Evolutionary conservation across 1,284 basidiomycete genomes (phyloP), one percentile per base, ranked within the genome.

Genomic region (Tilletiopsis washingtonensis): DNA sequence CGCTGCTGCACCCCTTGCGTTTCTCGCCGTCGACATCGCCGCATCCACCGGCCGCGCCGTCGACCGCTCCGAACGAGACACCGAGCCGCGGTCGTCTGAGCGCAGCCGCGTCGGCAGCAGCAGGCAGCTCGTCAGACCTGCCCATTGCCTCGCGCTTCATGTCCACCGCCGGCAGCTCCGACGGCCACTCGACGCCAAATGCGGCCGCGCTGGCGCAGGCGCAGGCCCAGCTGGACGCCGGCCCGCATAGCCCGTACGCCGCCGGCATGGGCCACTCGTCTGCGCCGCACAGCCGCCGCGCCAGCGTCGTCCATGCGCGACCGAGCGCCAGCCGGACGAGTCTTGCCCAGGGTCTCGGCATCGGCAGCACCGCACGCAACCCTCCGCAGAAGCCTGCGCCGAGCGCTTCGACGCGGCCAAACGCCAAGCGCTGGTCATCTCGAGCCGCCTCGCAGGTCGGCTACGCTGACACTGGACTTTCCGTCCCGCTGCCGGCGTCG

Each of bases 1-100:
- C 88, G 3, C 81, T 97, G 17, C 80, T 98, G 5, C 89, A 94
- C 73, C 86, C 56, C 82, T 81, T 76, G 79, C 84, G 17, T 74
- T 76, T 53, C 27, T 49, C 53, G 3, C 50, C 50, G 12, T 17
- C 32, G 12, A 34, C 32, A 11, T 34, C 32, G 12, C 32, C 32
- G 12, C 32, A 34, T 11, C 32, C 32, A 34, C 12, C 12, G 12
- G 17, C 32, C 17, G 12, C 26, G 12, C 14, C 25, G 3, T 32
- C 42, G n/a, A 6, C 48, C 3, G n/a, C 24, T 25, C 26, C 26
- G 17, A 24, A 9, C 21, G 34, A 27, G 21, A 37, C 38, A 14
- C n/a, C n/a, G n/a, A n/a, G n/a, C 15, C 21, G 26, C 19, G 20
- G 12, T 23, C 19, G 19, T 44, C 42, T 12, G 25, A 29, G 9